Percentiles rank a stretch among this genome's conserved stretches.
Evolutionary conservation across 768 basidiomycete genomes (phyloP).

Genomic region (Daedalea quercina): DNA sequence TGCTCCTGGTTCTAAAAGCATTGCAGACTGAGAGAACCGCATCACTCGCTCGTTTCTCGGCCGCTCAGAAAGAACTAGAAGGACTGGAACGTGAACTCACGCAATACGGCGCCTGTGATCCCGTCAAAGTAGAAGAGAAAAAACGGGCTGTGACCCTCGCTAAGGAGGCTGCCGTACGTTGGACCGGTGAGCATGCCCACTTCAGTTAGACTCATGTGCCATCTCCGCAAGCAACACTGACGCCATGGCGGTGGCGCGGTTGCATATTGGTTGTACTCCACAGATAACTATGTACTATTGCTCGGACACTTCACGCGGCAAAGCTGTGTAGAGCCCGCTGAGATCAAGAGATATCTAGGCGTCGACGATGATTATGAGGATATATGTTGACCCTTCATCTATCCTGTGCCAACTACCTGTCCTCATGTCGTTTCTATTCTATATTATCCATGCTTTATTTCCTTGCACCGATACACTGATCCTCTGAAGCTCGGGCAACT

Average conservation of each 20-base stretch:
- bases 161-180: slow-evolving; percentile 77
- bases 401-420: not conserved
- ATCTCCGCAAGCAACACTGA: not conserved
- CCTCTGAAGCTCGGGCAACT: too few species aligned
- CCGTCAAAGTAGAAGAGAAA: slow-evolving; percentile 72
- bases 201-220: not conserved
- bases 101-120: slow-evolving; percentile 81
- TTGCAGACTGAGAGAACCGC: slow-evolving; percentile 50
- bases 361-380: slow-evolving; percentile 76
- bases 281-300: slow-evolving; percentile 68
- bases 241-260: not conserved
- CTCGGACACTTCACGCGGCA: slow-evolving; percentile 62
- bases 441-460: not conserved
- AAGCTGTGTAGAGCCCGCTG: slow-evolving; percentile 47
- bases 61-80: slow-evolving; percentile 41
- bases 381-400: slow-evolving; percentile 39
- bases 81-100: slow-evolving; percentile 61
- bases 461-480: too few species aligned
- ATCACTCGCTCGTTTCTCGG: slow-evolving; percentile 42
- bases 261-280: not conserved
- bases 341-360: slow-evolving; percentile 60
- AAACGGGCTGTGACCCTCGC: slow-evolving; percentile 66
- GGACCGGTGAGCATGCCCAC: slow-evolving; percentile 73
- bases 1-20: too few species aligned
- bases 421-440: not conserved